Base-by-base conservation (phyloP, 345 rosid genomes). In the Sisymbrium irio region DNA sequence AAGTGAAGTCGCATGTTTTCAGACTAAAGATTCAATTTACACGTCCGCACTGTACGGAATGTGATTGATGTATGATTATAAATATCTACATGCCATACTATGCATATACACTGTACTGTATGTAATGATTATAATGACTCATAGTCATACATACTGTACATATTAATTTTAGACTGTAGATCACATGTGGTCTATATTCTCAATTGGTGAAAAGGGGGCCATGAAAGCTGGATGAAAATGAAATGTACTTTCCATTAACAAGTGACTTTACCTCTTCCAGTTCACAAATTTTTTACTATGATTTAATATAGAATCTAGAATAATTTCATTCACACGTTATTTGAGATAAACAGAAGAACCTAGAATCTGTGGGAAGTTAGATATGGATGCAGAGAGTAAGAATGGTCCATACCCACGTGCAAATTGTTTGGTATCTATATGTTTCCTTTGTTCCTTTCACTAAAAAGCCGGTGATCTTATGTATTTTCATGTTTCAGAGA, bases 371-470 rank as follows among this genome's bases (percentile, higher is more conserved):
- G 25, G 70, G 42, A 76, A 62, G 27, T 19, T 40, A 42, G 37
- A 41, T 40, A 60, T 22, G 27, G 25, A 60, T 14, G 15, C 37
- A 35, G 37, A 19, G 44, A 28, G 20, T 33, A 30, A 12, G 41
- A 42, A 69, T 76, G 71, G 79, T 69, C 79, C 79, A 69, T 27
- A 69, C 33, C 71, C 71, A 69, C 71, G 58, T 63, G 10, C 59
- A 28, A 9, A 45, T 13, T 35, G 60, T 63, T 56, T 69, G 75
- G 71, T 76, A 76, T 45, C 27, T 17, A 30, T 54, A 67, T 33
- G 35, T 61, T 75, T 54, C 50, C 9, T 18, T 50, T 15, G 58
- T 62, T 62, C n/a, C 37, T 76, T 69, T 69, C 73, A 32, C 25
- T 65, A 5, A 45, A 47, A 74, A 57, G 44, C 18, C 51, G 56